Base-by-base conservation (phyloP, 2,329 filamentous ascomycete genomes). In the Penicillium sp. region DNA sequence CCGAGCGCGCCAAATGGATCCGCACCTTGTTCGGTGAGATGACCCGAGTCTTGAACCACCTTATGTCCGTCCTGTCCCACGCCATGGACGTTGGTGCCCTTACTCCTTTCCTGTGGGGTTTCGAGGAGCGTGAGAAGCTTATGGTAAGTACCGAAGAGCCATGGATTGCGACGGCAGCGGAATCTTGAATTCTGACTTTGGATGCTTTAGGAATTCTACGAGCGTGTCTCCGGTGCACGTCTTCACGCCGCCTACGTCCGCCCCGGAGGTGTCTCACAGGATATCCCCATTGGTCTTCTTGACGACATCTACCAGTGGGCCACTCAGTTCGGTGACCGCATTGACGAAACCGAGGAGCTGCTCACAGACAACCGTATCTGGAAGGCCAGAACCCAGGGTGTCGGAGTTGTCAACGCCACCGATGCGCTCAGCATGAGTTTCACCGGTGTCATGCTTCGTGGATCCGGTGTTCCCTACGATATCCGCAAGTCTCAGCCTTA, bases 241-340 rank as follows among this genome's bases (percentile, higher is more conserved):
- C 86, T 99, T 49, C 94, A 99, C 79, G 90, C 94, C 56, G 94
- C 94, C 68, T 99, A 99, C 74, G 89, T 99, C 68, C 91, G 94
- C 67, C 94, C 94, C 45, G 94, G 94, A 69, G 94, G 94, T 78
- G 94, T 99, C 52, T 91, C 92, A 70, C 92, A 97, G 78, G 94
- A 99, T 80, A 83, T 99, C 43, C 94, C 94, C 29, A 71, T 96
- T 57, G 94, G 94, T 63, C 87, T 99, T 43, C 86, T 99, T 47
- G 95, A 99, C 74, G 94, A 99, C 73, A 99, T 99, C 71, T 97
- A 99, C 81, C 93, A 97, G 79, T 99, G 94, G 94, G 94, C 94
- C 14, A 99, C 94, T 55, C 94, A 99, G 77, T 99, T 99, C 70
- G 90, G 92, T 69, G 94, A 99, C 81, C 92, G 94, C 67, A 94